Percentiles rank a stretch among this genome's conserved stretches.
phyloP scores from a whole-genome alignment of 2,329 filamentous ascomycete genomes.

The Botrytis cinerea region DNA sequence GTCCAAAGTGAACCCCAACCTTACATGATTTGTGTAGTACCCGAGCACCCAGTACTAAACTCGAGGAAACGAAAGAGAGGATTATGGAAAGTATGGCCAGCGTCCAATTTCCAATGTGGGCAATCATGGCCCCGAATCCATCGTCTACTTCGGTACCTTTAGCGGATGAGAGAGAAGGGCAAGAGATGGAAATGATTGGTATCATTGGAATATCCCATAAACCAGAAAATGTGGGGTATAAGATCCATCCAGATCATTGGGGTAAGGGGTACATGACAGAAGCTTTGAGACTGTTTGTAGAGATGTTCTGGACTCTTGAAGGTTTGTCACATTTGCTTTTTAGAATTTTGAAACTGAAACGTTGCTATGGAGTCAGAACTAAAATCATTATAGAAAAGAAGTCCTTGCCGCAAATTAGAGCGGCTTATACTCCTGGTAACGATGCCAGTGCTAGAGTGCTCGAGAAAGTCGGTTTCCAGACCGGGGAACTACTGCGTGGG shows the following conservation, averaged over 20 bases:
- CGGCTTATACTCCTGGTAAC: constrained; percentile 31
- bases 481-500: constrained; percentile 23
- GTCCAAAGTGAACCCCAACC: background rate
- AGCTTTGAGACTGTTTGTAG: constrained; percentile 27
- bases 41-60: background rate
- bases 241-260: constrained; percentile 28
- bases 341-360: background rate
- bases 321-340: background rate
- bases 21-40: background rate
- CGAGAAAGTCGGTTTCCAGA: constrained; percentile 31
- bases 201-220: constrained; percentile 7
- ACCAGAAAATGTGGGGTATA: constrained; percentile 29
- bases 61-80: constrained; percentile 3
- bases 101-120: background rate
- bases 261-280: constrained; percentile 30
- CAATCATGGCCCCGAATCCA: background rate
- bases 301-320: constrained; percentile 18
- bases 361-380: background rate
- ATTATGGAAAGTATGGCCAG: background rate
- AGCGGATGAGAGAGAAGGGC: background rate
- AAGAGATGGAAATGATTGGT: constrained; percentile 18
- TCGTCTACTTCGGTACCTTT: background rate
- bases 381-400: background rate
- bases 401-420: background rate
- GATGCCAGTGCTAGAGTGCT: constrained; percentile 31